Percentiles rank a stretch among this genome's conserved stretches.
phyloP scores from a whole-genome alignment of 2,329 filamentous ascomycete species.

The Boeremia exigua region DNA sequence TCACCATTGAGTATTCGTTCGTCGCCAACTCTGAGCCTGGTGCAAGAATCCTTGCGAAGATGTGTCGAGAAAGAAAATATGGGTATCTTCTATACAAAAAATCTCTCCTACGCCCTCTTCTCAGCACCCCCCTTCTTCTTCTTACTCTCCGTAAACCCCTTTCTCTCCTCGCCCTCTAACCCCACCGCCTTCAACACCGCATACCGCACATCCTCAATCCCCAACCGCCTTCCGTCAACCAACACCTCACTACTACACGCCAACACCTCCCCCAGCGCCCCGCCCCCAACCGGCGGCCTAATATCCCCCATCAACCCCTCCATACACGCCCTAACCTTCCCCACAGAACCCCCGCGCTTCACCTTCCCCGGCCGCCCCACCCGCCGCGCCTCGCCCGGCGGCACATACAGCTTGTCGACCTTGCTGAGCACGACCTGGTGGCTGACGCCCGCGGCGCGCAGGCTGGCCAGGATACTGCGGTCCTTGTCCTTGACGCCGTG shows the following conservation, averaged over 20 bases:
- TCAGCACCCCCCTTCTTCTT: background rate
- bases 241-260: slow-evolving; percentile 62
- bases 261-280: slow-evolving; percentile 64
- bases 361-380: slow-evolving; percentile 13
- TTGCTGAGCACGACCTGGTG: slow-evolving; percentile 73
- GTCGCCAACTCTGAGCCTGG: too few species aligned
- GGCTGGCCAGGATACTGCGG: slow-evolving; percentile 60
- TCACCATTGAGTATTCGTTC: too few species aligned
- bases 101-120: background rate
- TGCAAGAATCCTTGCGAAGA: too few species aligned
- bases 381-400: slow-evolving; percentile 24
- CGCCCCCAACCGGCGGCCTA: slow-evolving; percentile 37
- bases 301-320: slow-evolving; percentile 47
- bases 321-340: slow-evolving; percentile 52
- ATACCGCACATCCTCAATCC: slow-evolving; percentile 68
- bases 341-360: slow-evolving; percentile 44
- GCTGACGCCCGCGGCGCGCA: slow-evolving; percentile 63
- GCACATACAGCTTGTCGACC: slow-evolving; percentile 57
- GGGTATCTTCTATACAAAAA: too few species aligned
- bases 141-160: slow-evolving; percentile 10
- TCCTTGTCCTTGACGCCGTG: slow-evolving; percentile 71
- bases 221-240: slow-evolving; percentile 57
- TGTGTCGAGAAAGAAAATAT: too few species aligned
- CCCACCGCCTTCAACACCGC: slow-evolving; percentile 65
- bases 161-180: slow-evolving; percentile 19